phyloP scores from a whole-genome alignment of 2,329 filamentous ascomycete genomes.

The Mycosphaerella sp. region DNA sequence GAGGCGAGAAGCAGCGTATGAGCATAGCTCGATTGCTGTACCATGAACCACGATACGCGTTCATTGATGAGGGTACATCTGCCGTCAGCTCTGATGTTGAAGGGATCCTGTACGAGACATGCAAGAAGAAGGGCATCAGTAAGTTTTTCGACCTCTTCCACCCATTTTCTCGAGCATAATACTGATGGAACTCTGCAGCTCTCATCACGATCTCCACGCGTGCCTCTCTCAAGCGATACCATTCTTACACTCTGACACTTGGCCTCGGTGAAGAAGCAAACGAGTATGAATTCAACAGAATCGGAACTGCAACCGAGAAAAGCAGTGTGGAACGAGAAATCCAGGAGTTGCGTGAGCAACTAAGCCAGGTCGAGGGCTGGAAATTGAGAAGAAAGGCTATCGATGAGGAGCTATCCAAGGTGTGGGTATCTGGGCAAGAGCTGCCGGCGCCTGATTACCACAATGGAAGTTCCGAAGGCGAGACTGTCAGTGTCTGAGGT shows the following conservation, averaged over 20 bases:
- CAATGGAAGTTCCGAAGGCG: constrained; percentile 13
- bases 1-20: constrained; percentile 95
- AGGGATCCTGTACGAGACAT: constrained; percentile 83
- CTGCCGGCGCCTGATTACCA: constrained; percentile 19
- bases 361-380: constrained; percentile 79
- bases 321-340: constrained; percentile 88
- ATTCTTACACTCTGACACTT: constrained; percentile 82
- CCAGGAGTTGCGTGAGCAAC: constrained; percentile 69
- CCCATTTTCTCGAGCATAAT: neutral
- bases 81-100: constrained; percentile 94
- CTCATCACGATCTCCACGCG: constrained; percentile 94
- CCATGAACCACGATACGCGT: constrained; percentile 88
- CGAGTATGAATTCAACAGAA: constrained; percentile 87
- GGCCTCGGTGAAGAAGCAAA: constrained; percentile 74
- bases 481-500: constrained; percentile 11
- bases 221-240: constrained; percentile 90
- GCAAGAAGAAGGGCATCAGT: constrained; percentile 79
- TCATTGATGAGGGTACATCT: constrained; percentile 92
- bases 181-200: constrained; percentile 38
- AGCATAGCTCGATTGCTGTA: constrained; percentile 85
- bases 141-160: constrained; percentile 24
- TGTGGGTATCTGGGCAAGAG: constrained; percentile 49
- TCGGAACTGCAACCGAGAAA: constrained; percentile 90
- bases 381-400: constrained; percentile 72
- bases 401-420: constrained; percentile 66